phyloP scores from a whole-genome alignment of 2,329 filamentous ascomycete genomes.

The Aspergillus viridinutans region DNA sequence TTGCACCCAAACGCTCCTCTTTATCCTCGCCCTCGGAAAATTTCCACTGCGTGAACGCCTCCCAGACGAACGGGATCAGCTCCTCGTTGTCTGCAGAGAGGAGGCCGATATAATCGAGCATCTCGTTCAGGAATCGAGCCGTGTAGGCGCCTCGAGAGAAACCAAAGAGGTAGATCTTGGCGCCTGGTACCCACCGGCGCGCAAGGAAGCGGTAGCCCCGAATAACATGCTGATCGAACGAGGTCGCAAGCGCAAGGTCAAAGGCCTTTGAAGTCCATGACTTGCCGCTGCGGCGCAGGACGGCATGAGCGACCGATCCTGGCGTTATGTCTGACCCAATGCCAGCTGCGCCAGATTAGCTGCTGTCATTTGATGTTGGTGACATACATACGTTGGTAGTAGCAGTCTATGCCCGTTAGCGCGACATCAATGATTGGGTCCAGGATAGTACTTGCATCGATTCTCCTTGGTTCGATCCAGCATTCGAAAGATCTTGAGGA shows the following conservation, averaged over 20 bases:
- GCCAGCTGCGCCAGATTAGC: slow-evolving; percentile 8
- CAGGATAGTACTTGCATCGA: slow-evolving; percentile 10
- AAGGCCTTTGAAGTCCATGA: slow-evolving; percentile 6
- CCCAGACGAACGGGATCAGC: slow-evolving; percentile 16
- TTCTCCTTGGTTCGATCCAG: slow-evolving; percentile 27
- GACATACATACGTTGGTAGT: slow-evolving; percentile 17
- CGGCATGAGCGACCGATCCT: slow-evolving; percentile 6
- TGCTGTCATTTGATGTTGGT: not conserved
- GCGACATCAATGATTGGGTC: not conserved
- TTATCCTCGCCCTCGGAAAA: slow-evolving; percentile 5
- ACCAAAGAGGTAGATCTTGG: slow-evolving; percentile 20
- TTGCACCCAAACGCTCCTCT: slow-evolving; percentile 1
- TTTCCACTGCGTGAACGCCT: slow-evolving; percentile 13
- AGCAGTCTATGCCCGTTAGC: slow-evolving; percentile 11
- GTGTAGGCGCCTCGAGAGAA: slow-evolving; percentile 24
- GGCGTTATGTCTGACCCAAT: slow-evolving; percentile 16
- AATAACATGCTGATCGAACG: slow-evolving; percentile 19
- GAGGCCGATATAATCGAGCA: slow-evolving; percentile 18
- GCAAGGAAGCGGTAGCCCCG: slow-evolving; percentile 18
- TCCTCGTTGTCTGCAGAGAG: slow-evolving; percentile 19
- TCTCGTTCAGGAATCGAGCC: slow-evolving; percentile 20
- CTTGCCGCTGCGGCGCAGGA: slow-evolving; percentile 9
- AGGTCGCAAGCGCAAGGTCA: slow-evolving; percentile 12
- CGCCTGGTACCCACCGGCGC: slow-evolving; percentile 11
- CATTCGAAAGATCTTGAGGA: slow-evolving; percentile 41